Conservation (phyloP, 2,329 filamentous ascomycete species). For the Chaetomiaceae sp. region DNA sequence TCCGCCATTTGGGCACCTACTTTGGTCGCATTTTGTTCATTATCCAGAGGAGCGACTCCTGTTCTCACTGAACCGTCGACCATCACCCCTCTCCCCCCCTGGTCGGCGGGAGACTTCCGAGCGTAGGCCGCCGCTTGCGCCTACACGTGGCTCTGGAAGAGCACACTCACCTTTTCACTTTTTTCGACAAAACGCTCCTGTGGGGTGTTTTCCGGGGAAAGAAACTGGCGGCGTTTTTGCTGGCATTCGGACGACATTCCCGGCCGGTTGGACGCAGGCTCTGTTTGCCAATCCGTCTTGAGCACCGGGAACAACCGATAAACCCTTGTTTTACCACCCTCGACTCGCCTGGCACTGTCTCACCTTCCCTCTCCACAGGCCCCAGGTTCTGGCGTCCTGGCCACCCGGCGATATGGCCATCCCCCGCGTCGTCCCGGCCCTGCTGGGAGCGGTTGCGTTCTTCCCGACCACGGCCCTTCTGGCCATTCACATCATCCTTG, state of each 20-base stretch:
- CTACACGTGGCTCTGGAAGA: background rate
- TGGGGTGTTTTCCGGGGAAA: background rate
- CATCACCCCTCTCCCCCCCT: too few species aligned
- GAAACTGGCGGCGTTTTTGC: background rate
- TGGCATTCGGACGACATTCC: background rate
- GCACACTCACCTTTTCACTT: too few species aligned
- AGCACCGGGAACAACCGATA: background rate
- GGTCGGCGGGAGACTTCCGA: background rate
- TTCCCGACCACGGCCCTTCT: constrained; percentile 37
- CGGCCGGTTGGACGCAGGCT: background rate
- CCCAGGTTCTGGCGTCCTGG: constrained; percentile 7
- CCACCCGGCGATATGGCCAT: constrained; percentile 30
- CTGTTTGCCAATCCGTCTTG: background rate
- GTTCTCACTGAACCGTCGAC: too few species aligned
- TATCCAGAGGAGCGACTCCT: too few species aligned
- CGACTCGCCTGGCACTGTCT: background rate
- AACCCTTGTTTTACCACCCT: background rate
- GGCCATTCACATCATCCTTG: constrained; percentile 38
- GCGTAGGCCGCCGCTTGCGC: background rate
- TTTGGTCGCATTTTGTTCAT: background rate
- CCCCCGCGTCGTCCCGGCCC: constrained; percentile 32
- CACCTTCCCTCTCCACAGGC: constrained; percentile 2
- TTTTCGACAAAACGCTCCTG: background rate
- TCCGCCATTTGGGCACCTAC: background rate
- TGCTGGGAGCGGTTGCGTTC: constrained; percentile 35